Percentiles rank a stretch among this genome's conserved stretches.
phyloP scores from a whole-genome alignment of 2,329 filamentous ascomycete species.

The Lithohypha guttulata region DNA sequence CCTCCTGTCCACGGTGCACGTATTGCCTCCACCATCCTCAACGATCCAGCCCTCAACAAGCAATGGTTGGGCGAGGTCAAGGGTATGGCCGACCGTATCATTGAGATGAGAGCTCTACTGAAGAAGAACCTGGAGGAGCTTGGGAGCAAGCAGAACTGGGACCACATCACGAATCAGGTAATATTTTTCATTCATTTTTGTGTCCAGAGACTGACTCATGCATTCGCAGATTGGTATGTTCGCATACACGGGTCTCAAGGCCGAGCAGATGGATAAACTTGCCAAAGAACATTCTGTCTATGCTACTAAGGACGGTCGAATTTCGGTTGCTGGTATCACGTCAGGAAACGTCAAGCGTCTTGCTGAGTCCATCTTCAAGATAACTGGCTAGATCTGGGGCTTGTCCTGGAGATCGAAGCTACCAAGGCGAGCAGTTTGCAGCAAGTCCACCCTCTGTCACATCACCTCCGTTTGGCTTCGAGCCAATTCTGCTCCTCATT shows the following conservation, averaged over 20 bases:
- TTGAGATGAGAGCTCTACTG: slow-evolving; percentile 89
- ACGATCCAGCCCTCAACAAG: slow-evolving; percentile 70
- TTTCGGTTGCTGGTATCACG: slow-evolving; percentile 42
- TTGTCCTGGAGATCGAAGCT: too few relatives aligned
- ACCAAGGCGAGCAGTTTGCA: too few relatives aligned
- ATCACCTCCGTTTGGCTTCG: too few relatives aligned
- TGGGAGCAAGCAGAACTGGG: slow-evolving; percentile 95
- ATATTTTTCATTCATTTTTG: neutral
- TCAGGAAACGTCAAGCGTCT: slow-evolving; percentile 40
- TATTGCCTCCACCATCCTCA: slow-evolving; percentile 84
- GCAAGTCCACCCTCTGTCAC: too few relatives aligned
- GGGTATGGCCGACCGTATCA: slow-evolving; percentile 98
- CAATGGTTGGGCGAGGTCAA: slow-evolving; percentile 97
- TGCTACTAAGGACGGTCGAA: slow-evolving; percentile 64
- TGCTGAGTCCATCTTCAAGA: slow-evolving; percentile 41
- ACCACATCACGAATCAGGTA: slow-evolving; percentile 86
- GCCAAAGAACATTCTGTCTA: slow-evolving; percentile 97
- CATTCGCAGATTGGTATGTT: slow-evolving; percentile 81
- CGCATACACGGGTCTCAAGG: slow-evolving; percentile 85
- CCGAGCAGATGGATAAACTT: slow-evolving; percentile 82
- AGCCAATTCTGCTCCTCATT: too few relatives aligned
- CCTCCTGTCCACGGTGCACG: slow-evolving; percentile 93
- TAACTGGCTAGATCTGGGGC: slow-evolving; percentile 40
- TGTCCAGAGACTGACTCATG: slow-evolving; percentile 8
- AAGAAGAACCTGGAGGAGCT: slow-evolving; percentile 92